A percentile compares a stretch with the other conserved stretches of the same genome.
Evolutionary conservation across 164 flowering plant species (phyloP).

Genomic region (Berberis thunbergii): DNA sequence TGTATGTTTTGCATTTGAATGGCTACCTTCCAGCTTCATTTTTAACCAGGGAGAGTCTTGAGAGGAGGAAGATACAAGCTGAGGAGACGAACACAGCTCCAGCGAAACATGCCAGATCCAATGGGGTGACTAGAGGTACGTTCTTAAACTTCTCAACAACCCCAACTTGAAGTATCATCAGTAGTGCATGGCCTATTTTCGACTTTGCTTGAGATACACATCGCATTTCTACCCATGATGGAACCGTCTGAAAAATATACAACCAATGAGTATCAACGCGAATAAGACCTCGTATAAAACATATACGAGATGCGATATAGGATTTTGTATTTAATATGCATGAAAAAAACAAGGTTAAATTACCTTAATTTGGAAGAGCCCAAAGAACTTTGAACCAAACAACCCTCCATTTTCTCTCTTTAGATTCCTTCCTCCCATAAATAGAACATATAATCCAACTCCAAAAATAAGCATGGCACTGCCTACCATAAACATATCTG

Average conservation of each 20-base stretch:
- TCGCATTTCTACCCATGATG: constrained; percentile 45
- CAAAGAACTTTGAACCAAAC: constrained; percentile 42
- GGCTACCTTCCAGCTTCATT: background rate
- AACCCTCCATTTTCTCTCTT: constrained; percentile 15
- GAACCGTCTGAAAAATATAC: constrained; percentile 35
- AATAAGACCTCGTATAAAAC: too few species aligned
- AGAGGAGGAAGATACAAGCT: constrained; percentile 55
- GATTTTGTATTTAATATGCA: background rate
- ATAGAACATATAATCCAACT: constrained; percentile 48
- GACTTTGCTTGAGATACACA: constrained; percentile 59
- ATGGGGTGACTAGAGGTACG: constrained; percentile 41
- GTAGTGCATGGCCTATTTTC: constrained; percentile 64
- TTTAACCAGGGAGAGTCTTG: constrained; percentile 34
- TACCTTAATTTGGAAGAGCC: constrained; percentile 50
- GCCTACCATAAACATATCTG: constrained; percentile 84
- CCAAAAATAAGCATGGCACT: constrained; percentile 71
- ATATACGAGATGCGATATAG: background rate
- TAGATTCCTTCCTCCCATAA: constrained; percentile 37
- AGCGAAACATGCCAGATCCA: constrained; percentile 81
- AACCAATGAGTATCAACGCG: background rate
- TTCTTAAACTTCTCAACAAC: constrained; percentile 65
- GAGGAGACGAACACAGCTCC: constrained; percentile 58
- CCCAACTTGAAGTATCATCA: constrained; percentile 80
- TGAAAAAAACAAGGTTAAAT: background rate
- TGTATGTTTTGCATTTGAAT: too few species aligned